Percentiles rank a stretch among this genome's conserved stretches.
phyloP scores from a whole-genome alignment of 148 eudicot genomes.

The Rhododendron mucronatum region DNA sequence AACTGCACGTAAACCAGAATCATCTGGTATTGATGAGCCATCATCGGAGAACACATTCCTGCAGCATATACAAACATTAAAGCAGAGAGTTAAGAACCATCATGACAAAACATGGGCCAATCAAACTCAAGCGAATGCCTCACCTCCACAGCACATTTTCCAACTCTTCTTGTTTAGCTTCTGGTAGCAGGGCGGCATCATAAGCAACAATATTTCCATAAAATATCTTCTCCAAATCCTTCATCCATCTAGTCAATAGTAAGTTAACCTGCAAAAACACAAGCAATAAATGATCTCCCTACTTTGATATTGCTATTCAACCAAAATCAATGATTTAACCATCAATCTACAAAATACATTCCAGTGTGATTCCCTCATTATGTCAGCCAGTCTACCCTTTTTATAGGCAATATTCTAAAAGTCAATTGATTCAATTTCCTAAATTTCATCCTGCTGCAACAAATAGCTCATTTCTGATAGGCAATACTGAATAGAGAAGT shows the following conservation, averaged over 20 bases:
- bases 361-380: neutral
- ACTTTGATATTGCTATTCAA: neutral
- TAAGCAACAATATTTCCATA: constrained; percentile 94
- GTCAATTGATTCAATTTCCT: neutral
- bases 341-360: neutral
- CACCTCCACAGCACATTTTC: constrained; percentile 81
- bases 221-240: constrained; percentile 91
- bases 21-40: constrained; percentile 60
- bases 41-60: constrained; percentile 89
- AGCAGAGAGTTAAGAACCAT: constrained; percentile 1
- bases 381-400: neutral
- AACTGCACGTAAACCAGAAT: constrained; percentile 56
- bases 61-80: constrained; percentile 12
- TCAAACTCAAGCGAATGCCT: neutral
- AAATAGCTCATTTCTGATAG: neutral
- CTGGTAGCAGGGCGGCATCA: constrained; percentile 77
- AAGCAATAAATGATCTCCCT: neutral
- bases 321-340: neutral
- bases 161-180: constrained; percentile 80
- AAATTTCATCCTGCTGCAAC: neutral
- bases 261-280: constrained; percentile 70
- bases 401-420: neutral
- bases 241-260: constrained; percentile 86
- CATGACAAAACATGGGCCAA: neutral
- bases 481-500: neutral